These are phyloP conservation scores for Brassica napus DNA, from an alignment of 345 rosid genomes.

Conservation along the genomic window DNA sequence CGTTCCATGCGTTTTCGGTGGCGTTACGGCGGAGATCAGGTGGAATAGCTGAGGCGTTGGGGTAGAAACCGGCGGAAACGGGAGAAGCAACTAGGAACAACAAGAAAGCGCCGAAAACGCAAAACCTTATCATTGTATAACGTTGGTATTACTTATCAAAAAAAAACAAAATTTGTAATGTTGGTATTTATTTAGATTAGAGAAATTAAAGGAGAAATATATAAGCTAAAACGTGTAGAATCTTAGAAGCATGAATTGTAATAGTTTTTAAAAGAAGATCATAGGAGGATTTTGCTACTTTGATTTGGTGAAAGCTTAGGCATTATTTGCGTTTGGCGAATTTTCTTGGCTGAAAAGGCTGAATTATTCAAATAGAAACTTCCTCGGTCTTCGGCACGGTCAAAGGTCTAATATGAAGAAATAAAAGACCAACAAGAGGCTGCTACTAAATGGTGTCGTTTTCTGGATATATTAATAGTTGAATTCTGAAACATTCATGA, in stretches of 20 bases:
- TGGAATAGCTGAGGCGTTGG: slow-evolving; percentile 30
- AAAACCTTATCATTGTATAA: slow-evolving; percentile 16
- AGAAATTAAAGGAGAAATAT: slow-evolving; percentile 6
- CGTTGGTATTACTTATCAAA: no score
- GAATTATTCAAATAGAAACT: slow-evolving; percentile 32
- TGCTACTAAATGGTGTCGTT: slow-evolving; percentile 9
- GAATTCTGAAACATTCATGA: neutral
- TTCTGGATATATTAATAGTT: neutral
- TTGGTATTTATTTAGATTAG: slow-evolving; percentile 43
- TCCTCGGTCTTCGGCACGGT: slow-evolving; percentile 21
- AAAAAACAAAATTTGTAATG: neutral
- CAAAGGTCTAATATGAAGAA: neutral
- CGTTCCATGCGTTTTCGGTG: slow-evolving; percentile 30
- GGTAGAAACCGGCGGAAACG: slow-evolving; percentile 33
- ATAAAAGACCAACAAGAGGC: neutral
- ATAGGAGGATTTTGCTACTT: neutral
- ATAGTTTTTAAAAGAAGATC: neutral
- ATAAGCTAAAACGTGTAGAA: slow-evolving; percentile 8
- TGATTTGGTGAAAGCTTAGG: neutral
- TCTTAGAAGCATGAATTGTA: slow-evolving; percentile 14
- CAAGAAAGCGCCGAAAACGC: slow-evolving; percentile 13
- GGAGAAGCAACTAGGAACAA: slow-evolving; percentile 20
- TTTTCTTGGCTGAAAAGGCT: neutral
- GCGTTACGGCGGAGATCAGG: slow-evolving; percentile 20
- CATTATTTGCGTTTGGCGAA: slow-evolving; percentile 15